Evolutionary conservation across 2,329 filamentous ascomycete species (phyloP), one percentile per base, ranked within the genome.

Genomic region (Sclerotiophoma versabilis): DNA sequence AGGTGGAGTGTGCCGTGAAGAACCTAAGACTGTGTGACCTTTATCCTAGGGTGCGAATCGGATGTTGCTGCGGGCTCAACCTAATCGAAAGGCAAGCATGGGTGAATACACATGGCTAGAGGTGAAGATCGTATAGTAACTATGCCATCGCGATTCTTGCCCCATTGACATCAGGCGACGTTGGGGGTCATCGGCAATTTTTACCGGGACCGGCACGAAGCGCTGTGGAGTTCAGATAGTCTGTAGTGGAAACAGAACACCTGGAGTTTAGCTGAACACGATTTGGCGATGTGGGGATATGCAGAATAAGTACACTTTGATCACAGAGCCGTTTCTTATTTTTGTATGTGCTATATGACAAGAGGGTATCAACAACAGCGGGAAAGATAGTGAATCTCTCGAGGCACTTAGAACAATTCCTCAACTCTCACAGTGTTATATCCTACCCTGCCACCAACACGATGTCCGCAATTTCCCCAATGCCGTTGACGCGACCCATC

Each of bases 381-480:
- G 26, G 19, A 14, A 22, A 26, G 5, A 30, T 19, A n/a, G 10
- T 20, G n/a, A 6, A 26, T 29, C 22, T 15, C 6, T 15, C 15
- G 20, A 17, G 8, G 11, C 25, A 12, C 42, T 58, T 26, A 68
- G 44, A 69, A 69, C 20, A 71, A 14, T 6, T 67, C 60, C 17
- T 46, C 54, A 23, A 65, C 61, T 10, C 43, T 43, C 6, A 59
- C 57, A 27, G 45, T 47, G 14, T 51, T 43, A 2, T 25, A 30
- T 7, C 58, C 59, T 9, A 41, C 54, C n/a, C 51, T 54, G 3
- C 48, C 57, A 15, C 42, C 55, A 32, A 49, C 10, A 23, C 15
- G n/a, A 53, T 69, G 67, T 20, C 63, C 57, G 57, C 67, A 71
- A 11, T 34, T 39, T 11, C 52, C 53, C 49, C 57, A 38, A 27